Percentiles rank a stretch among this genome's conserved stretches.
Conservation (phyloP, 108 stramenopile genomes). For the Fragilaria crotonensis region DNA sequence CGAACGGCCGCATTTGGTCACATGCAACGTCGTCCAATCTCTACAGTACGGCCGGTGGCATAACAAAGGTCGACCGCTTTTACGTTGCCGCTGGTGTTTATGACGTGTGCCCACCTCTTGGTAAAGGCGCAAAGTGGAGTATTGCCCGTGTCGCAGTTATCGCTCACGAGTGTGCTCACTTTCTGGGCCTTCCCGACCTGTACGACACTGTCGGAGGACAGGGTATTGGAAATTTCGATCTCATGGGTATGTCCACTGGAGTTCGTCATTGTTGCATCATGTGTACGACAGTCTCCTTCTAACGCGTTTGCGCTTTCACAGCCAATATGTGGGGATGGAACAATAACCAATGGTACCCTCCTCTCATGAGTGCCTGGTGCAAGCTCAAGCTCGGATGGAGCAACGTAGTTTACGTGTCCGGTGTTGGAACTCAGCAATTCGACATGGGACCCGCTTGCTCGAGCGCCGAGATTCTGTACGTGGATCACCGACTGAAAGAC, state of each 20-base stretch:
- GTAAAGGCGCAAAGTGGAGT: slow-evolving; percentile 21
- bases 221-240: slow-evolving; percentile 21
- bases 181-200: slow-evolving; percentile 12
- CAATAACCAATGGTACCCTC: slow-evolving; percentile 23
- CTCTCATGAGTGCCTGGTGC: slow-evolving; percentile 40
- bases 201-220: slow-evolving; percentile 10
- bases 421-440: slow-evolving; percentile 30
- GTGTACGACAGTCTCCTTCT: background rate
- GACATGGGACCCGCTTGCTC: slow-evolving; percentile 14
- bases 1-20: slow-evolving; percentile 16
- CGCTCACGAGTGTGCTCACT: slow-evolving; percentile 19
- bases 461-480: slow-evolving; percentile 27
- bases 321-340: slow-evolving; percentile 23
- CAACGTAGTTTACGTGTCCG: slow-evolving; percentile 16
- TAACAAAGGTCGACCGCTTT: slow-evolving; percentile 33
- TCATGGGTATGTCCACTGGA: slow-evolving; percentile 17
- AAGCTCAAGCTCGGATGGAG: slow-evolving; percentile 47
- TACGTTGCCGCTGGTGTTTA: slow-evolving; percentile 31
- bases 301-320: slow-evolving; percentile 5
- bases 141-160: slow-evolving; percentile 11
- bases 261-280: background rate
- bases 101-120: slow-evolving; percentile 11
- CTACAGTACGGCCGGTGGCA: slow-evolving; percentile 18
- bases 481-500: slow-evolving; percentile 26
- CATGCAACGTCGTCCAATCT: slow-evolving; percentile 10